These are phyloP conservation scores for Puccinellia tenuiflora DNA, from an alignment of 176 grass and related monocot species.

Conservation along the genomic window DNA sequence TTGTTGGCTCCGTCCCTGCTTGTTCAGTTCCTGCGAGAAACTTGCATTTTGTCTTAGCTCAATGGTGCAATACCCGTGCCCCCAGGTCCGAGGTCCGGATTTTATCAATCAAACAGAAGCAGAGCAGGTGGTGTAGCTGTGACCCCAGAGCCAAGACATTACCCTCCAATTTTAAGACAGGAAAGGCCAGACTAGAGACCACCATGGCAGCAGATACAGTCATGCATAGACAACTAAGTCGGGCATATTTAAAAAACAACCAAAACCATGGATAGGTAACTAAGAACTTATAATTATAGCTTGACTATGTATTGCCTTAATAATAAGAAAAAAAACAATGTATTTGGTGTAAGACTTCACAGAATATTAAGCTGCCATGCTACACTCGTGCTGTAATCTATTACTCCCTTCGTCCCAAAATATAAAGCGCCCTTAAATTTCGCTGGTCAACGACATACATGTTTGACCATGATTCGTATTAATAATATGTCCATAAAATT, in stretches of 20 bases:
- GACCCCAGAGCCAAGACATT: background rate
- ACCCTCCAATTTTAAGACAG: background rate
- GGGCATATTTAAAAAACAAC: background rate
- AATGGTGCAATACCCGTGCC: too few species aligned
- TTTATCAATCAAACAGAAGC: too few species aligned
- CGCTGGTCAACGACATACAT: too few species aligned
- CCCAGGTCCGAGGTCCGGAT: too few species aligned
- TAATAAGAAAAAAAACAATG: background rate
- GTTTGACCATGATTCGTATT: too few species aligned
- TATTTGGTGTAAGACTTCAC: background rate
- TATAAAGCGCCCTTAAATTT: too few species aligned
- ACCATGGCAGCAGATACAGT: background rate
- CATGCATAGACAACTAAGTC: background rate
- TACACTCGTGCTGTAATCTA: slow-evolving; percentile 9
- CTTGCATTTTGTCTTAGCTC: too few species aligned
- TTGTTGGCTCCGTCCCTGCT: too few species aligned
- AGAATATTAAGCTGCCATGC: background rate
- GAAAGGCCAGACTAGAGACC: background rate
- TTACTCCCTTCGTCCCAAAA: too few species aligned
- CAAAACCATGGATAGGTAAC: background rate
- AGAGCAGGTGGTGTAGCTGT: slow-evolving; percentile 10
- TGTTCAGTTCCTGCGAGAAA: too few species aligned
- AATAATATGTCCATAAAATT: too few species aligned
- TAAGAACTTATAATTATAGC: background rate
- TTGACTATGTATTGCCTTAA: background rate